Evolutionary conservation across 768 basidiomycete genomes (phyloP), one percentile per base, ranked within the genome.

Genomic region (Russula brevipes): DNA sequence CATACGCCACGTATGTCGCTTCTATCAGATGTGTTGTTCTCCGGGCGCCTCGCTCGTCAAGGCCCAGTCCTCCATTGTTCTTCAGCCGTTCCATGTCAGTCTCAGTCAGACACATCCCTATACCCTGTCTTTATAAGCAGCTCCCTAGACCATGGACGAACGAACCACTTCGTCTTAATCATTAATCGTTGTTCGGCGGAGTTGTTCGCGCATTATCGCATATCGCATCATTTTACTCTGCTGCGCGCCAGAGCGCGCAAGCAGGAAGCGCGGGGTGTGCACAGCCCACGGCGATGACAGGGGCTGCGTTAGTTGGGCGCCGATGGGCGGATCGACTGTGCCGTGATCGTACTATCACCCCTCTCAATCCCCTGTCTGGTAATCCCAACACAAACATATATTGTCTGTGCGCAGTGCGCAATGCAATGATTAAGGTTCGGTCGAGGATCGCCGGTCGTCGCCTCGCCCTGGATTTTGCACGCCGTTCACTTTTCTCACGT

Each of bases 241-340:
- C 16, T 39, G 44, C 42, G 12, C 12, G 17, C 53, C 16, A 16
- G 24, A 36, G 31, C 19, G 30, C 44, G 52, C 60, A 30, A 30
- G 16, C 16, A 12, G 39, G 38, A 54, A 42, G 30, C 41, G 9
- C 30, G 5, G 33, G 38, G 19, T 54, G 19, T 61, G 62, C 44
- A 54, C 45, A 53, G 51, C 50, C 56, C 30, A 10, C 8, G 30
- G 44, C 35, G 46, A 60, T 55, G 58, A 55, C 54, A 64, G 63
- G 62, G 63, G 63, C 24, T 64, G 59, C 59, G 63, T 41, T 59
- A 55, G 49, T 45, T 54, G 58, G 58, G 63, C 63, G 63, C 49
- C 63, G 63, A 64, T 64, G 63, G 63, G 63, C 63, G 63, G 63
- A 64, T 64, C 63, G 63, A 55, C 63, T 33, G 52, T 56, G 54